These are phyloP conservation scores for Microsporum ferrugineum DNA, from an alignment of 2,329 filamentous ascomycete genomes.

Conservation along the genomic window DNA sequence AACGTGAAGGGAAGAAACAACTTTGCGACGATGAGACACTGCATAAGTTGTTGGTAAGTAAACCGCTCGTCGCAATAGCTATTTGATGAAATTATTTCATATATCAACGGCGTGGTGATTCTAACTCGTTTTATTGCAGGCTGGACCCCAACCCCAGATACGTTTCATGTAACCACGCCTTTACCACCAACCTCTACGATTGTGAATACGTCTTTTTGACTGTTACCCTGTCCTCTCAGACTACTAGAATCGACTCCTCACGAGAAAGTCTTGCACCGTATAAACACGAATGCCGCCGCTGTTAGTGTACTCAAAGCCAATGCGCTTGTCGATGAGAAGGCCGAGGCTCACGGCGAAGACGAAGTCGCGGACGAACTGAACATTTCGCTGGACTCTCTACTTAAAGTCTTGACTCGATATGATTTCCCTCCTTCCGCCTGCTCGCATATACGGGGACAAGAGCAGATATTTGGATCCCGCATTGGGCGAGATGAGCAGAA, in stretches of 20 bases:
- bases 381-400: conserved; percentile 8
- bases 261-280: conserved; percentile 7
- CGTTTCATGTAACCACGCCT: conserved; percentile 7
- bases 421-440: conserved; percentile 10
- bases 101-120: background rate
- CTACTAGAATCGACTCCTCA: conserved; percentile 11
- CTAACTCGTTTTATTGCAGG: background rate
- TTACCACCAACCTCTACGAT: background rate
- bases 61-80: background rate
- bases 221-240: background rate
- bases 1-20: conserved; percentile 4
- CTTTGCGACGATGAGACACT: conserved; percentile 8
- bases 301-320: conserved; percentile 8
- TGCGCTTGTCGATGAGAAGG: conserved; percentile 9
- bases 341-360: background rate
- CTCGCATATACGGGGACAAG: conserved; percentile 10
- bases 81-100: background rate
- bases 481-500: conserved; percentile 6
- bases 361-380: conserved; percentile 8
- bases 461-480: conserved; percentile 10
- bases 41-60: conserved; percentile 6
- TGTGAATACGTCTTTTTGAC: background rate
- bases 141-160: conserved; percentile 8
- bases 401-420: conserved; percentile 10
- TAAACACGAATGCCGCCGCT: conserved; percentile 1